Conservation (phyloP, 495 filamentous ascomycete species). For the Apiosordaria backusii region DNA sequence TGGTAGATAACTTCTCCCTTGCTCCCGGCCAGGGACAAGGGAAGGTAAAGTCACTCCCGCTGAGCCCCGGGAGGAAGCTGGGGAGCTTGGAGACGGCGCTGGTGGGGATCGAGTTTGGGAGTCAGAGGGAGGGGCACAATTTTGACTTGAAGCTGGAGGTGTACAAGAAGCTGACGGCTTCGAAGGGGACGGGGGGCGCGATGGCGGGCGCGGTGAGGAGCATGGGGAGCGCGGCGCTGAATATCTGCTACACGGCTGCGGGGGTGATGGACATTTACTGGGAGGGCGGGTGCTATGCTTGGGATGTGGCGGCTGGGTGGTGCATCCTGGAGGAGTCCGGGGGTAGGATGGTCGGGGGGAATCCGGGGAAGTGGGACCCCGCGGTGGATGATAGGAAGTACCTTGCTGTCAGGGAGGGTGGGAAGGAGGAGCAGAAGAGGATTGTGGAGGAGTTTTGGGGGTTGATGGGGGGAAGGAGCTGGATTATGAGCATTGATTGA, state of each 20-base stretch:
- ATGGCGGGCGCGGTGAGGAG: slow-evolving; percentile 81
- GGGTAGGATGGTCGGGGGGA: slow-evolving; percentile 73
- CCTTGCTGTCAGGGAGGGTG: slow-evolving; percentile 64
- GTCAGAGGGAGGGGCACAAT: slow-evolving; percentile 67
- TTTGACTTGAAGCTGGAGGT: slow-evolving; percentile 68
- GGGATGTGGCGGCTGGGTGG: slow-evolving; percentile 94
- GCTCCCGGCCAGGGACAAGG: slow-evolving; percentile 25
- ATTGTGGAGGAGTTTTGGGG: slow-evolving; percentile 82
- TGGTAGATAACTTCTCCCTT: slow-evolving; percentile 41
- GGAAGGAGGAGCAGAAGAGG: slow-evolving; percentile 64
- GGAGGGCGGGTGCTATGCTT: slow-evolving; percentile 93
- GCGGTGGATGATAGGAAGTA: slow-evolving; percentile 74
- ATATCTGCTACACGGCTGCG: slow-evolving; percentile 74
- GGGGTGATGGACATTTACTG: slow-evolving; percentile 83
- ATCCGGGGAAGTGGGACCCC: slow-evolving; percentile 72
- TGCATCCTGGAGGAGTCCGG: slow-evolving; percentile 82
- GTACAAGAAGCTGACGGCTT: slow-evolving; percentile 63
- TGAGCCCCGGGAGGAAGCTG: slow-evolving; percentile 59
- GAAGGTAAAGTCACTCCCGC: slow-evolving; percentile 39
- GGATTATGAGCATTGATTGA: slow-evolving; percentile 51
- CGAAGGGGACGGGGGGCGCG: slow-evolving; percentile 60
- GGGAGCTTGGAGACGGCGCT: slow-evolving; percentile 58
- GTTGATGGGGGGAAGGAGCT: slow-evolving; percentile 32
- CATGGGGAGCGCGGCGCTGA: slow-evolving; percentile 78
- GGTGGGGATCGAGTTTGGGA: slow-evolving; percentile 76